Evolutionary conservation across 1,284 basidiomycete species (phyloP).

Genomic region (Sporisorium reilianum): DNA sequence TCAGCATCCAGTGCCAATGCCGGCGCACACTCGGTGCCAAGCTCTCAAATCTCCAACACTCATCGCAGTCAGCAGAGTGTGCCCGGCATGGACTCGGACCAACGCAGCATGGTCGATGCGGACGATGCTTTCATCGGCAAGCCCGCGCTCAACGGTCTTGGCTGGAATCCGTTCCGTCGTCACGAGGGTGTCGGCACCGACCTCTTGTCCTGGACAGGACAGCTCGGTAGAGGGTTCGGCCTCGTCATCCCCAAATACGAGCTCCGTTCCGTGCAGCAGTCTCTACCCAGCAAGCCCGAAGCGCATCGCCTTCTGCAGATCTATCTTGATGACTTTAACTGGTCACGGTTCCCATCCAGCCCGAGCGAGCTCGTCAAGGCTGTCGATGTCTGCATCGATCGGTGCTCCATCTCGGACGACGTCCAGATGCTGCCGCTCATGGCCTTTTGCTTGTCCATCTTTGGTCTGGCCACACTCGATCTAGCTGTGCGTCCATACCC

Average conservation of each 20-base stretch:
- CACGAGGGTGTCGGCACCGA: conserved; percentile 44
- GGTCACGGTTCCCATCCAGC: conserved; percentile 38
- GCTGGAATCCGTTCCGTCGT: conserved; percentile 48
- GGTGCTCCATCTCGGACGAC: conserved; percentile 31
- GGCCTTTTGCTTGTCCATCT: conserved; percentile 42
- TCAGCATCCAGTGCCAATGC: conserved; percentile 1
- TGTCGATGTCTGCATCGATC: conserved; percentile 32
- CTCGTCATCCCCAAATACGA: conserved; percentile 50
- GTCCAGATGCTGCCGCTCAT: conserved; percentile 46
- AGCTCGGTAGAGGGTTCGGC: conserved; percentile 43
- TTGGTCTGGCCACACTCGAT: conserved; percentile 34
- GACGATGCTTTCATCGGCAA: conserved; percentile 50
- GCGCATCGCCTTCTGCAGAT: conserved; percentile 32
- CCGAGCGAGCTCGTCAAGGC: conserved; percentile 25
- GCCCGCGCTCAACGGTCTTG: conserved; percentile 43
- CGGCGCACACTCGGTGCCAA: conserved; percentile 5
- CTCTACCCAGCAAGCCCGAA: conserved; percentile 36
- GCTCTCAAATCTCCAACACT: conserved; percentile 13
- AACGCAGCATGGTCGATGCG: conserved; percentile 51
- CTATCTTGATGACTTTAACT: conserved; percentile 48
- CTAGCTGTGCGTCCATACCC: conserved; percentile 43
- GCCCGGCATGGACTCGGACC: conserved; percentile 26
- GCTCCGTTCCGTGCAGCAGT: conserved; percentile 43
- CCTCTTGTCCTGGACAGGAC: conserved; percentile 44
- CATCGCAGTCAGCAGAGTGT: conserved; percentile 29